Percentiles rank a stretch among this genome's conserved stretches.
phyloP scores from a whole-genome alignment of 352 stramenopile species.

The Phytophthora niederhauseri region DNA sequence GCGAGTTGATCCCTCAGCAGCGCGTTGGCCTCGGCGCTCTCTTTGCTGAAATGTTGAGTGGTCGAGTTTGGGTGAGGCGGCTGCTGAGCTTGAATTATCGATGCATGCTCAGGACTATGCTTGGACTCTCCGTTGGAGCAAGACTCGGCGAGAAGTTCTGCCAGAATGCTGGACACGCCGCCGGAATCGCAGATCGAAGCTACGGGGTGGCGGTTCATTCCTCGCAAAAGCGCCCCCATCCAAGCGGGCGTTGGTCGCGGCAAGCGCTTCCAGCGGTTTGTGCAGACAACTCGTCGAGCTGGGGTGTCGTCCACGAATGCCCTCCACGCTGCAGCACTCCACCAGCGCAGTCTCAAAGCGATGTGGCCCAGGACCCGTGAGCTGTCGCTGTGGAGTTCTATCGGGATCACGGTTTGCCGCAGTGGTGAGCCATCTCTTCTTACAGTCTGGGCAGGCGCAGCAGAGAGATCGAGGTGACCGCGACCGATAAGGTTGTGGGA shows the following conservation, averaged over 20 bases:
- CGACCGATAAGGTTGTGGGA: conserved; percentile 24
- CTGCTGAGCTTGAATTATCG: conserved; percentile 4
- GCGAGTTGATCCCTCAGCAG: conserved; percentile 51
- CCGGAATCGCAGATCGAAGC: conserved; percentile 77
- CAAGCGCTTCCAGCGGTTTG: conserved; percentile 52
- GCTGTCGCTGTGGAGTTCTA: conserved; percentile 12
- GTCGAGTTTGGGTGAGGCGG: not conserved
- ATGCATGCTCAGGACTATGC: not conserved
- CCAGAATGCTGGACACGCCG: conserved; percentile 62
- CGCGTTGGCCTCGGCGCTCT: conserved; percentile 5
- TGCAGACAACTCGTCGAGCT: conserved; percentile 64
- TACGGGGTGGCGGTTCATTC: conserved; percentile 75
- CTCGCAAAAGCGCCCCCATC: conserved; percentile 69
- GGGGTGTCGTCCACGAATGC: conserved; percentile 41
- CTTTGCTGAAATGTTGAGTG: conserved; percentile 1
- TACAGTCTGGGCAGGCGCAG: conserved; percentile 7
- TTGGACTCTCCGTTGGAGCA: conserved; percentile 6
- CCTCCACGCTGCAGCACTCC: conserved; percentile 50
- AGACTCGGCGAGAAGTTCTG: conserved; percentile 34
- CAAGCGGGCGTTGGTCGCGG: conserved; percentile 49
- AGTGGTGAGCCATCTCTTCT: conserved; percentile 31
- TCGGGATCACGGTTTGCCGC: conserved; percentile 33
- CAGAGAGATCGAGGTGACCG: conserved; percentile 28
- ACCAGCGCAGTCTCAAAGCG: conserved; percentile 46
- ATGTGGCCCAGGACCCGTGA: conserved; percentile 33